These are phyloP conservation scores for Tuber borchii DNA, from an alignment of 495 filamentous ascomycete genomes.

Conservation along the genomic window DNA sequence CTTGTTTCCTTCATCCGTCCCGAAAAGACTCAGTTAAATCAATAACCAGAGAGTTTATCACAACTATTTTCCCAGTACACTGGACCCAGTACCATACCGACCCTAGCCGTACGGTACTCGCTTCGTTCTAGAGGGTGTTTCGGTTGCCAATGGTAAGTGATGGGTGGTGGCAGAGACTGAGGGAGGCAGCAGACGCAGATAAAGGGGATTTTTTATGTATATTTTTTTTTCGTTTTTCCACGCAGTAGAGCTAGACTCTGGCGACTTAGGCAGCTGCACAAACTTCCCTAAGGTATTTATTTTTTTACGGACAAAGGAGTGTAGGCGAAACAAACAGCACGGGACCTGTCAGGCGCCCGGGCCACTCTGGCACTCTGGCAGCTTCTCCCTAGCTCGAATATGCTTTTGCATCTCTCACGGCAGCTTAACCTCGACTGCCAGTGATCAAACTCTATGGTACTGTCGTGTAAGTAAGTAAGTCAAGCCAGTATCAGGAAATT, in stretches of 20 bases:
- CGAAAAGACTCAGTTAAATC: background rate
- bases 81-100: background rate
- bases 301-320: conserved; percentile 5
- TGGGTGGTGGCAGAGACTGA: background rate
- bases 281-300: background rate
- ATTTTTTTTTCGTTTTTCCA: conserved; percentile 7
- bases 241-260: conserved; percentile 9
- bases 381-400: conserved; percentile 3
- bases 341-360: conserved; percentile 19
- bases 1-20: background rate
- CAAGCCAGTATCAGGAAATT: background rate
- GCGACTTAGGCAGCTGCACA: background rate
- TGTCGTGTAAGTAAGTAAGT: background rate
- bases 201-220: background rate
- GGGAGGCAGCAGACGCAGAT: background rate
- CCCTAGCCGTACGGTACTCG: background rate
- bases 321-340: conserved; percentile 16
- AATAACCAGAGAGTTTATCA: background rate
- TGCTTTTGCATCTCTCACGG: background rate
- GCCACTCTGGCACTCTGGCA: conserved; percentile 11
- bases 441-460: background rate
- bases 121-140: background rate
- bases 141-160: background rate
- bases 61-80: background rate
- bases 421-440: background rate